Percentiles rank a stretch among this genome's conserved stretches.
These are phyloP conservation scores for Trypanosoma boissoni DNA, from an alignment of 208 protist species.

Conservation along the genomic window DNA sequence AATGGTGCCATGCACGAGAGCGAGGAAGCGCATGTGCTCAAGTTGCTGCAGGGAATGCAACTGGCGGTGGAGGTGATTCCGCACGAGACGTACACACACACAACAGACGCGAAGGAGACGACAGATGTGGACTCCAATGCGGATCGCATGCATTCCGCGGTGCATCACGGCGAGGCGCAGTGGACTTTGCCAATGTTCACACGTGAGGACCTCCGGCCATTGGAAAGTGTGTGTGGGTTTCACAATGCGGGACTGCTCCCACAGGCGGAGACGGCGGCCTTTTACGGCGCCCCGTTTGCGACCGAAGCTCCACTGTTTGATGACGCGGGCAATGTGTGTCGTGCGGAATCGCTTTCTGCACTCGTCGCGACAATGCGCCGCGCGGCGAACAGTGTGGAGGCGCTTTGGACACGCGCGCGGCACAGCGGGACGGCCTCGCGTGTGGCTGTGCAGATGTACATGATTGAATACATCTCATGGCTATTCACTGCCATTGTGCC, in stretches of 20 bases:
- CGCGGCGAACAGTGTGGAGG: slow-evolving; percentile 25
- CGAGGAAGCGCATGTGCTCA: slow-evolving; percentile 16
- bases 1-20: slow-evolving; percentile 11
- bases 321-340: slow-evolving; percentile 26
- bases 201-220: not conserved
- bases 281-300: slow-evolving; percentile 41
- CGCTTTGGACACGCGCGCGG: slow-evolving; percentile 45
- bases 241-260: slow-evolving; percentile 44
- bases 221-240: slow-evolving; percentile 18
- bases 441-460: slow-evolving; percentile 72
- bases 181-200: not conserved
- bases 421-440: slow-evolving; percentile 65
- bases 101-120: no score
- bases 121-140: no score
- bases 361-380: slow-evolving; percentile 28
- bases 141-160: no score
- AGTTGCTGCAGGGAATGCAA: slow-evolving; percentile 39
- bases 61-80: slow-evolving; percentile 37
- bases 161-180: no score
- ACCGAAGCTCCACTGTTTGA: slow-evolving; percentile 26
- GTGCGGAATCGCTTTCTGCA: slow-evolving; percentile 22
- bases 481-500: slow-evolving; percentile 57
- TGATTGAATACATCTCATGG: slow-evolving; percentile 72
- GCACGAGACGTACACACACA: slow-evolving; percentile 33
- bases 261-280: slow-evolving; percentile 25